Evolutionary conservation across 2,329 filamentous ascomycete species (phyloP), one percentile per base, ranked within the genome.

Genomic region (Ophiostoma australiae): DNA sequence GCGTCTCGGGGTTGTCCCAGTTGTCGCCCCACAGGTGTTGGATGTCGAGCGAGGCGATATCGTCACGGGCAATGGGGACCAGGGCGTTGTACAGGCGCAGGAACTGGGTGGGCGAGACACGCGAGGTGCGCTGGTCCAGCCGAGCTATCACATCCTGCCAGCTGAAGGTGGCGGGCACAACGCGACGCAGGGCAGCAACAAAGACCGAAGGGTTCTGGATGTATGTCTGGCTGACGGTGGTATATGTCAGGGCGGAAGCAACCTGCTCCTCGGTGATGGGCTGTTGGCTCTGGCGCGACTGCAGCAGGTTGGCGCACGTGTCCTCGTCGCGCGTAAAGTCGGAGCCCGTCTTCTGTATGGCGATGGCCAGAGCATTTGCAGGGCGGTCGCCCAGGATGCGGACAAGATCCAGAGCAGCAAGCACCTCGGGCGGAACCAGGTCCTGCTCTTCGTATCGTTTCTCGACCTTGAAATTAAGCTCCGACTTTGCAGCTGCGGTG

Each of bases 1-100:
- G 94, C 0, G 95, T 92, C 73, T 97, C 89, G 17, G 91, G 87
- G 75, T 96, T 88, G 73, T 90, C 88, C 94, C 96, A 99, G 73
- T 87, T 84, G 76, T 94, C 94, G 72, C 94, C 94, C 94, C 95
- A 98, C 31, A 99, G 83, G 55, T 85, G 86, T 78, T 97, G 93
- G 65, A 99, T 90, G 77, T 97, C 92, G 75, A 98, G 89, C 35
- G 83, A 82, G 20, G 85, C 82, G 67, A 87, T 82, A 11, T 83
- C 80, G n/a, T 85, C 83, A 70, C 82, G 81, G 2, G 93, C 91
- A 70, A 95, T 83, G 0, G 90, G 89, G 20, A 93, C 81, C 37
- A 99, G 82, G 4, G 92, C 91, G 70, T 91, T 87, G 81, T 95
- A 97, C 3, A 99, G 83, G 15, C 86, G 86, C 58, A 95, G 81